Evolutionary conservation across 352 stramenopile genomes (phyloP).

Genomic region (Pythium sukuiense): DNA sequence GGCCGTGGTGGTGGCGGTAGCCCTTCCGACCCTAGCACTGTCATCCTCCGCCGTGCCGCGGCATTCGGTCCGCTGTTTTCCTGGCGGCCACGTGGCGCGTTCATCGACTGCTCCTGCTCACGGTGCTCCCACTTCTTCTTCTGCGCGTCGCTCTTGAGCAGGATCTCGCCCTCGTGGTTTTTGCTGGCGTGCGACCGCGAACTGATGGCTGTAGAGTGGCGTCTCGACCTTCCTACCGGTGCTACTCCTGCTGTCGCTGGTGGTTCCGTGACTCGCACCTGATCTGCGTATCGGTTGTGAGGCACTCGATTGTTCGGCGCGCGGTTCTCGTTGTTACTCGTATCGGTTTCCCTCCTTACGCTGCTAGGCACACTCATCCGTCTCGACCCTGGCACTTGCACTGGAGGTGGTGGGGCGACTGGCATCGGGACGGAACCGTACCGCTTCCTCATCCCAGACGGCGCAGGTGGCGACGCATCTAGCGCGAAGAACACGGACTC

Average conservation of each 20-base stretch:
- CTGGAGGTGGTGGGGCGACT: background rate
- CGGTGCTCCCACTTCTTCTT: constrained; percentile 22
- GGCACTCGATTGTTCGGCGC: constrained; percentile 7
- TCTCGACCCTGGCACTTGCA: background rate
- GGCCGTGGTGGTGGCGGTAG: constrained; percentile 12
- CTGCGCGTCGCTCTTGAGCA: constrained; percentile 23
- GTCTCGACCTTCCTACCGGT: constrained; percentile 11
- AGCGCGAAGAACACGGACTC: constrained; percentile 26
- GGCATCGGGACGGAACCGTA: constrained; percentile 21
- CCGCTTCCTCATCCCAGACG: background rate
- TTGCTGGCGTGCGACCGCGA: constrained; percentile 15
- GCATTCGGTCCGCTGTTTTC: background rate
- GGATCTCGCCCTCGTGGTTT: constrained; percentile 23
- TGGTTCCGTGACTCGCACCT: background rate
- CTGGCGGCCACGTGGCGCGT: background rate
- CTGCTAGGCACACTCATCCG: constrained; percentile 3
- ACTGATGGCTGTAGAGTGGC: background rate
- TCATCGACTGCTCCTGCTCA: constrained; percentile 15
- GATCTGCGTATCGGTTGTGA: background rate
- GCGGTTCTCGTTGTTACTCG: constrained; percentile 14
- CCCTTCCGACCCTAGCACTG: constrained; percentile 18
- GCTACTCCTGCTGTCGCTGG: background rate
- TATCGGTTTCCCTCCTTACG: background rate
- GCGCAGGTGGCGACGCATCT: constrained; percentile 11
- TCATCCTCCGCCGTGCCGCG: constrained; percentile 12